Evolutionary conservation across 2,329 filamentous ascomycete species (phyloP).

Genomic region (Calonectria fujianensis): DNA sequence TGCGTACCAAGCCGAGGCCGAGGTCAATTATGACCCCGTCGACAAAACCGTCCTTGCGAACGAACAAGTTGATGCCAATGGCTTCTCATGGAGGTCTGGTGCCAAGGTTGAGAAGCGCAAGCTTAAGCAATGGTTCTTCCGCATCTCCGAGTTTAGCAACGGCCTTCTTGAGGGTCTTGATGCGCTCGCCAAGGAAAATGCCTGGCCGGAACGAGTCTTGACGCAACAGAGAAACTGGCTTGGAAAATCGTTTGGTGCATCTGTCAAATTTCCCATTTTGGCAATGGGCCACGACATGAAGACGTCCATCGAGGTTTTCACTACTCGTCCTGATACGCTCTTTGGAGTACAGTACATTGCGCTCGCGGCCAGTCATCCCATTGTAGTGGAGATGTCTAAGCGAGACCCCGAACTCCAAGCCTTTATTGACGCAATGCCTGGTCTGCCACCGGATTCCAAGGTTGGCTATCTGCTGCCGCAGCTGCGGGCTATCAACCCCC

Average conservation of each 20-base stretch:
- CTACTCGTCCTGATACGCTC: slow-evolving; percentile 90
- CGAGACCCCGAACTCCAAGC: slow-evolving; percentile 76
- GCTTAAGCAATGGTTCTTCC: slow-evolving; percentile 93
- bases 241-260: slow-evolving; percentile 84
- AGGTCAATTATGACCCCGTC: slow-evolving; percentile 93
- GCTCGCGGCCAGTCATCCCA: slow-evolving; percentile 82
- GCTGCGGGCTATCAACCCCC: slow-evolving; percentile 78
- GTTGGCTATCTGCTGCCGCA: slow-evolving; percentile 80
- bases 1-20: slow-evolving; percentile 87
- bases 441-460: slow-evolving; percentile 73
- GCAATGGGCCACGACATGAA: slow-evolving; percentile 63
- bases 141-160: slow-evolving; percentile 87
- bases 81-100: slow-evolving; percentile 90
- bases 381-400: slow-evolving; percentile 78
- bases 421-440: slow-evolving; percentile 80
- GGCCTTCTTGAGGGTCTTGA: slow-evolving; percentile 83
- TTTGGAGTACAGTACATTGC: slow-evolving; percentile 91
- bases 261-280: slow-evolving; percentile 81
- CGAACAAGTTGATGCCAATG: slow-evolving; percentile 92
- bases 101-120: slow-evolving; percentile 87
- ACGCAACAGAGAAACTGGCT: slow-evolving; percentile 93
- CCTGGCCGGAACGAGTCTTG: slow-evolving; percentile 89
- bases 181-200: slow-evolving; percentile 74
- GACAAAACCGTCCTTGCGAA: slow-evolving; percentile 94
- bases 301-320: slow-evolving; percentile 82